These are phyloP conservation scores for Plasmodium relictum DNA, from an alignment of 169 alveolate species.

Conservation along the genomic window DNA sequence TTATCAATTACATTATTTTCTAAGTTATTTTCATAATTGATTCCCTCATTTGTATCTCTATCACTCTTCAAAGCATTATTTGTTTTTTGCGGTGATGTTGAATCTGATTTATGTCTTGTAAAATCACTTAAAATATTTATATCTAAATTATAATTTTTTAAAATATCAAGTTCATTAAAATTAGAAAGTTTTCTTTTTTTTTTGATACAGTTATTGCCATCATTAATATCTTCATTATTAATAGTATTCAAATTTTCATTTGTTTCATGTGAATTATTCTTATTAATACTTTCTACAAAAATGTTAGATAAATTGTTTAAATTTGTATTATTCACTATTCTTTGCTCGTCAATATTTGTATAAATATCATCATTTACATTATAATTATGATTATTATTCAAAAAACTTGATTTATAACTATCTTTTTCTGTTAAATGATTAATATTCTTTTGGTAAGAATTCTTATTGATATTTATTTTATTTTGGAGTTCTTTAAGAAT, in stretches of 20 bases:
- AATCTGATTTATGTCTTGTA: conserved; percentile 7
- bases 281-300: neutral
- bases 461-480: neutral
- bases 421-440: neutral
- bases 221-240: neutral
- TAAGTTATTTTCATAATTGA: neutral
- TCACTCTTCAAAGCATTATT: neutral
- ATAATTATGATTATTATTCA: neutral
- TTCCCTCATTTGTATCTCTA: neutral
- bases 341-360: neutral
- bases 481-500: neutral
- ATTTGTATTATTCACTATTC: neutral
- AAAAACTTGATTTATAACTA: neutral
- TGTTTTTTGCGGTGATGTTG: neutral
- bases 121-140: conserved; percentile 33
- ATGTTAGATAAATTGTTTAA: neutral
- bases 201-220: neutral
- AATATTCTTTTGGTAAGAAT: neutral
- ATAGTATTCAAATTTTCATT: neutral
- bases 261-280: neutral
- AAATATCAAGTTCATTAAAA: conserved; percentile 4
- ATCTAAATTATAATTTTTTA: conserved; percentile 42
- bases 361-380: neutral
- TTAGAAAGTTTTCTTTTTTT: conserved; percentile 39
- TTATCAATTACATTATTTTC: neutral